phyloP scores from a whole-genome alignment of 805 yeast genomes.

The Ogataea kodamae region DNA sequence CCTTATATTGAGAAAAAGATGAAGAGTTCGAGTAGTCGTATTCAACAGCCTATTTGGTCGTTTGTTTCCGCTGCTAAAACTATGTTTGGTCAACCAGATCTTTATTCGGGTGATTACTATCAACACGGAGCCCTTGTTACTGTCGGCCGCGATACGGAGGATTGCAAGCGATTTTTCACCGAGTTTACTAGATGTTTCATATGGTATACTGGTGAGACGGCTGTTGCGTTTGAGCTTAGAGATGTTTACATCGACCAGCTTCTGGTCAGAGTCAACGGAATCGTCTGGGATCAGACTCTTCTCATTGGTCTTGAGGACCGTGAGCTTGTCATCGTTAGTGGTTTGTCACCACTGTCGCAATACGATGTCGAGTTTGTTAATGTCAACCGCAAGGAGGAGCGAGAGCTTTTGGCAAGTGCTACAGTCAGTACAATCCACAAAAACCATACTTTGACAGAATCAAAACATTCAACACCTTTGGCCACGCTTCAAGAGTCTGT shows the following conservation, averaged over 20 bases:
- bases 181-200: conserved; percentile 37
- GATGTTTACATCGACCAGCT: conserved; percentile 42
- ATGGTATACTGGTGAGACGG: conserved; percentile 49
- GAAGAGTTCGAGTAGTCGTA: conserved; percentile 17
- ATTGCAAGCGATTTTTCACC: conserved; percentile 23
- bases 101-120: conserved; percentile 40
- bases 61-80: conserved; percentile 49
- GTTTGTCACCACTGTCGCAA: conserved; percentile 60
- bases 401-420: conserved; percentile 29
- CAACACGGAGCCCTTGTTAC: conserved; percentile 37
- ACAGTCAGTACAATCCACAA: conserved; percentile 36
- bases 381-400: conserved; percentile 30
- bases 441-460: conserved; percentile 32
- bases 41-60: conserved; percentile 52
- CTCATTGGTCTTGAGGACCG: conserved; percentile 46
- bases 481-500: conserved; percentile 63
- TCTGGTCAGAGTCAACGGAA: conserved; percentile 56
- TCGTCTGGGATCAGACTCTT: conserved; percentile 65
- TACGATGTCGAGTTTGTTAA: conserved; percentile 52
- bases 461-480: conserved; percentile 47
- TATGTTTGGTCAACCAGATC: conserved; percentile 43
- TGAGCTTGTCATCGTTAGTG: conserved; percentile 56
- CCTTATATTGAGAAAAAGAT: conserved; percentile 27
- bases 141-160: conserved; percentile 32
- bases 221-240: conserved; percentile 48